Percentiles rank a stretch among this genome's conserved stretches.
phyloP scores from a whole-genome alignment of 2,329 filamentous ascomycete genomes.

The Botrytis fabae region DNA sequence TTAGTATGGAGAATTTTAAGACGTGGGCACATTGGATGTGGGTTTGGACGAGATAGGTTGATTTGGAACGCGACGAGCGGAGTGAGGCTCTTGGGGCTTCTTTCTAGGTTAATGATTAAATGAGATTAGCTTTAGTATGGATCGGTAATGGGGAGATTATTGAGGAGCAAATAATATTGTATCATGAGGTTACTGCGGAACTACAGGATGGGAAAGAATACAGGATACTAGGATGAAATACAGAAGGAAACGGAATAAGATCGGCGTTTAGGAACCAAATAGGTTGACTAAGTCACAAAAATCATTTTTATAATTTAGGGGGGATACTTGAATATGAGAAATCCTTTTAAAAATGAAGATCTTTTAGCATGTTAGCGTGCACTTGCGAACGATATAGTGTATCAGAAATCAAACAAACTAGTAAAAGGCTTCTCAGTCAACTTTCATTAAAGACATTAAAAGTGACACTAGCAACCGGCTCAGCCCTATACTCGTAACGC shows the following conservation, averaged over 20 bases:
- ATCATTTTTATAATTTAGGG: too few species aligned
- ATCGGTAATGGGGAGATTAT: not conserved
- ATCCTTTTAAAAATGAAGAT: not conserved
- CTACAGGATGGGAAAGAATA: not conserved
- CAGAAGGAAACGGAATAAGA: not conserved
- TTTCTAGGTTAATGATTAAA: not conserved
- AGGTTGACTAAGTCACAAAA: not conserved
- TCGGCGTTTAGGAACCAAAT: not conserved
- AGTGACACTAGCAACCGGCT: not conserved
- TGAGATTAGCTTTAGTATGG: not conserved
- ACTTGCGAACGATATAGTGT: accelerated
- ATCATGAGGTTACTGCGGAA: not conserved
- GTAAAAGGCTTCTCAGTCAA: too few species aligned
- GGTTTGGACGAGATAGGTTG: constrained; percentile 41
- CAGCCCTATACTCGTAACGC: not conserved
- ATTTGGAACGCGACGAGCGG: not conserved
- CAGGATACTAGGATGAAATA: not conserved
- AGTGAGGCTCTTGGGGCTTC: not conserved
- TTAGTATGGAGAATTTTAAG: constrained; percentile 38
- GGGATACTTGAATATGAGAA: not conserved
- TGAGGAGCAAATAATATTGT: not conserved
- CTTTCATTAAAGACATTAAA: not conserved
- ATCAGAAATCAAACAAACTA: not conserved
- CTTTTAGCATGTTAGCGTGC: not conserved
- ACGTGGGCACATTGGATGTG: constrained; percentile 40